A percentile compares a stretch with the other conserved stretches of the same genome.
These are phyloP conservation scores for Leishmania major DNA, from an alignment of 208 protist species.

Conservation along the genomic window DNA sequence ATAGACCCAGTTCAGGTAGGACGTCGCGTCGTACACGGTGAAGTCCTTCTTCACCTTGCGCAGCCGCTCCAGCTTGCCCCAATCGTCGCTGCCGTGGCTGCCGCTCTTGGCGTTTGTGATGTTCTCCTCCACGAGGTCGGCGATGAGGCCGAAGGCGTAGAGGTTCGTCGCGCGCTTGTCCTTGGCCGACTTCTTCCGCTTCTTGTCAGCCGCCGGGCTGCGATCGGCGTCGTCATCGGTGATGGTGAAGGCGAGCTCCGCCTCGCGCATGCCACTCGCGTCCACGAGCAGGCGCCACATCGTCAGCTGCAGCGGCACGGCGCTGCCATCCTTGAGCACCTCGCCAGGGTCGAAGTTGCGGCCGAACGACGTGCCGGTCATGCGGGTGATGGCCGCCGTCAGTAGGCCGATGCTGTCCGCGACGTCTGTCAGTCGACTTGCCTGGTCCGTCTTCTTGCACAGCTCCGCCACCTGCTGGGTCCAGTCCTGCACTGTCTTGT, in stretches of 20 bases:
- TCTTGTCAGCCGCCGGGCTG: conserved; percentile 2
- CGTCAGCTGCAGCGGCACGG: conserved; percentile 50
- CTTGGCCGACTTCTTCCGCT: conserved; percentile 36
- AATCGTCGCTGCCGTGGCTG: conserved; percentile 24
- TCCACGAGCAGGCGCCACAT: conserved; percentile 83
- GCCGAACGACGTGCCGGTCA: conserved; percentile 43
- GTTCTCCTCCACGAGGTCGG: conserved; percentile 43
- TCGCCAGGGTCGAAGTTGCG: conserved; percentile 72
- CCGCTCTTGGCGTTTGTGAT: conserved; percentile 33
- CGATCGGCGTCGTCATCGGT: conserved; percentile 30
- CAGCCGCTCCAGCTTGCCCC: conserved; percentile 67
- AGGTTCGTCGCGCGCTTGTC: conserved; percentile 29
- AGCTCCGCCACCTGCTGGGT: conserved; percentile 50
- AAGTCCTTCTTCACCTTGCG: conserved; percentile 50
- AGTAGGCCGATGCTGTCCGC: conserved; percentile 39
- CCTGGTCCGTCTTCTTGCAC: conserved; percentile 52
- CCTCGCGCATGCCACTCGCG: conserved; percentile 67
- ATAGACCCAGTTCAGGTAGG: conserved; percentile 78
- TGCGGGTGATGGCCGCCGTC: conserved; percentile 34
- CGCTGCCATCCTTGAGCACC: conserved; percentile 31
- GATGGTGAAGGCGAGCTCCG: conserved; percentile 69
- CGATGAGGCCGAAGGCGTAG: conserved; percentile 47
- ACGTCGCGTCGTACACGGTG: conserved; percentile 50
- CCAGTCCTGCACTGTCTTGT: conserved; percentile 49
- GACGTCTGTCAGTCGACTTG: conserved; percentile 38